Conservation (phyloP, 2,329 filamentous ascomycete species). For the Arachnomyces sp. region DNA sequence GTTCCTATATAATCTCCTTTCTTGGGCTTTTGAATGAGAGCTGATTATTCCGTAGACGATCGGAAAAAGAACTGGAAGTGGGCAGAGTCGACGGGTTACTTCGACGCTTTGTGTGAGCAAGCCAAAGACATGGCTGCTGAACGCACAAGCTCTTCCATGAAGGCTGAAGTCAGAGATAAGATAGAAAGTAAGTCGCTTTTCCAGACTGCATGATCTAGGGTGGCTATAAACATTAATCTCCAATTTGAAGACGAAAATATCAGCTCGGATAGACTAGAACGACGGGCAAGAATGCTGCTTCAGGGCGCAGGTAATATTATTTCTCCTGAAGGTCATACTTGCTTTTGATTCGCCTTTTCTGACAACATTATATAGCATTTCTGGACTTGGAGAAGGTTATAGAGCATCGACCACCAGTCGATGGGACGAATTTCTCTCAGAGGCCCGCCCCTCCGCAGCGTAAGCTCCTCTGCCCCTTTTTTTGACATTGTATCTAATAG, state of each 20-base stretch:
- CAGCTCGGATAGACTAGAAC: constrained; percentile 5
- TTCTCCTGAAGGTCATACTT: too few species aligned
- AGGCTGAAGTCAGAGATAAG: background rate
- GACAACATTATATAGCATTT: constrained; percentile 17
- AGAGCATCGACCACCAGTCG: constrained; percentile 23
- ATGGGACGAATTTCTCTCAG: constrained; percentile 18
- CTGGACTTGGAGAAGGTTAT: constrained; percentile 34
- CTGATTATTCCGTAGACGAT: too few species aligned
- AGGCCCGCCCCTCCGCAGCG: constrained; percentile 17
- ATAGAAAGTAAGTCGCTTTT: background rate
- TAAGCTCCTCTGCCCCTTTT: constrained; percentile 1
- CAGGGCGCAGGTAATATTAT: constrained; percentile 17
- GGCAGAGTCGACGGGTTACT: background rate
- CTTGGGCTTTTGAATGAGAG: too few species aligned
- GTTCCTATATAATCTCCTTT: too few species aligned
- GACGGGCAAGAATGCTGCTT: constrained; percentile 23
- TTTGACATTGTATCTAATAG: constrained; percentile 1
- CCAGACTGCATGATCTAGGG: too few species aligned
- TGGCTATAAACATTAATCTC: too few species aligned
- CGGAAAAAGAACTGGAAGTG: too few species aligned
- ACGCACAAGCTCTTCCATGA: constrained; percentile 1
- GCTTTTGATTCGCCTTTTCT: constrained; percentile 3
- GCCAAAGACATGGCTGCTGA: constrained; percentile 3
- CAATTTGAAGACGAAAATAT: background rate
- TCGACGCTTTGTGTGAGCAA: background rate